Percentiles rank a stretch among this genome's conserved stretches.
These are phyloP conservation scores for Sarocladium strictum DNA, from an alignment of 2,329 filamentous ascomycete genomes.

Conservation along the genomic window DNA sequence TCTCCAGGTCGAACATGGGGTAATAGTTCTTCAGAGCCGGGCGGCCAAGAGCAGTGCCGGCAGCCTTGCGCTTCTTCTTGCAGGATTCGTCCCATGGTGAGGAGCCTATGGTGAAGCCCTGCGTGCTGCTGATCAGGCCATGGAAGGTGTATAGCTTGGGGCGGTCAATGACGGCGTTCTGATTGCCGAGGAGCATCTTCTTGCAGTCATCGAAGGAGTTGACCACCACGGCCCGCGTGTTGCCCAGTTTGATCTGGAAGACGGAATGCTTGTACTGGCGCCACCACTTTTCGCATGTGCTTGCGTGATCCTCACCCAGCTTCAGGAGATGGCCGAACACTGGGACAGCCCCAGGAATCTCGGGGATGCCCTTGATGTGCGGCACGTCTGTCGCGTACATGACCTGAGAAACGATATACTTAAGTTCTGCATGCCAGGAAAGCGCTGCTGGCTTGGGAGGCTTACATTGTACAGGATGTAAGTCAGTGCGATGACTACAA, in stretches of 20 bases:
- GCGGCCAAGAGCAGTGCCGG: conserved; percentile 38
- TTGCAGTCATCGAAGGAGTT: conserved; percentile 47
- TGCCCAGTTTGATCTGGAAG: conserved; percentile 48
- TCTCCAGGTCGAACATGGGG: conserved; percentile 49
- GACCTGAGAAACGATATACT: conserved; percentile 12
- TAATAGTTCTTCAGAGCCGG: conserved; percentile 40
- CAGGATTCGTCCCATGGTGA: conserved; percentile 48
- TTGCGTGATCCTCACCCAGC: conserved; percentile 48
- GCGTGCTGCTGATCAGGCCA: conserved; percentile 42
- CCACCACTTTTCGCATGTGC: conserved; percentile 44
- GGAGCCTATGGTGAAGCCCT: conserved; percentile 50
- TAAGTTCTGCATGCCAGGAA: not conserved
- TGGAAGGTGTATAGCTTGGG: conserved; percentile 49
- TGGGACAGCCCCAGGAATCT: conserved; percentile 44
- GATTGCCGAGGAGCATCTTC: conserved; percentile 42
- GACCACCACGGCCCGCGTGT: conserved; percentile 45
- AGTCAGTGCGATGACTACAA: conserved; percentile 6
- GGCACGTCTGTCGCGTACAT: conserved; percentile 38
- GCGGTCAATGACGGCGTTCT: conserved; percentile 43
- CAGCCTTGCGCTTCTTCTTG: conserved; percentile 46
- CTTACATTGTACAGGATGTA: conserved; percentile 13
- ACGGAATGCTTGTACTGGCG: conserved; percentile 38
- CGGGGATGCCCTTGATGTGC: conserved; percentile 40
- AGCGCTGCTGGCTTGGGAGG: not conserved
- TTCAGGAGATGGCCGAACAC: conserved; percentile 43